Evolutionary conservation across 1,284 basidiomycete species (phyloP).

Genomic region (Papiliotrema nemorosa): DNA sequence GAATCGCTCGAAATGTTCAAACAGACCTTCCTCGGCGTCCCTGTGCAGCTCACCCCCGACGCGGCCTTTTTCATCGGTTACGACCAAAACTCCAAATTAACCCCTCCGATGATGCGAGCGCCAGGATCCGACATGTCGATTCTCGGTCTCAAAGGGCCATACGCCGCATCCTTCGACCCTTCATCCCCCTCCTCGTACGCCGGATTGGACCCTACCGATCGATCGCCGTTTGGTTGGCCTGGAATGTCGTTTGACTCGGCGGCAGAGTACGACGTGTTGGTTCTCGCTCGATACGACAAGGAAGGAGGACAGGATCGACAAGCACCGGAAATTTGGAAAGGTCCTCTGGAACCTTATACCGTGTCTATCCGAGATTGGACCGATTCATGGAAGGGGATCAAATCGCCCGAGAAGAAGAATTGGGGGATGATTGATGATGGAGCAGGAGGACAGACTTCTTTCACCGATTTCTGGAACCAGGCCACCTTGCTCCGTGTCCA

Average conservation of each 20-base stretch:
- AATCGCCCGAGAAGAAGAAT: not conserved
- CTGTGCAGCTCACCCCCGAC: conserved; percentile 6
- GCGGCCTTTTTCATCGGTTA: conserved; percentile 8
- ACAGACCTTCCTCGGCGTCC: not conserved
- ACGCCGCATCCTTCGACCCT: not conserved
- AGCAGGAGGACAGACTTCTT: not conserved
- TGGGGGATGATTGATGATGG: not conserved
- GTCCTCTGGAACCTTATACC: not conserved
- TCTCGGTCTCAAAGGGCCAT: conserved; percentile 1
- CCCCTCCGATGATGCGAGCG: conserved; percentile 10
- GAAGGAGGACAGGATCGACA: conserved; percentile 9
- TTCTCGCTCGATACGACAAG: conserved; percentile 9
- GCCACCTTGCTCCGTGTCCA: conserved; percentile 8
- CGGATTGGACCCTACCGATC: not conserved
- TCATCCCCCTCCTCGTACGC: not conserved
- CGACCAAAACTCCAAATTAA: conserved; percentile 6
- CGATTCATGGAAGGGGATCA: not conserved
- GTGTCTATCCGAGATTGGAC: not conserved
- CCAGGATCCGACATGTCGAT: conserved; percentile 6
- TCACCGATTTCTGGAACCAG: conserved; percentile 5
- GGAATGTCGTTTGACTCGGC: conserved; percentile 1
- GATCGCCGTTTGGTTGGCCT: conserved; percentile 6
- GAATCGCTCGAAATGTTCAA: not conserved
- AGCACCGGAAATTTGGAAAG: conserved; percentile 1
- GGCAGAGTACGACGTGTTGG: conserved; percentile 4